phyloP scores from a whole-genome alignment of 2,329 filamentous ascomycete species.

The Neophaeococcomyces aloes region DNA sequence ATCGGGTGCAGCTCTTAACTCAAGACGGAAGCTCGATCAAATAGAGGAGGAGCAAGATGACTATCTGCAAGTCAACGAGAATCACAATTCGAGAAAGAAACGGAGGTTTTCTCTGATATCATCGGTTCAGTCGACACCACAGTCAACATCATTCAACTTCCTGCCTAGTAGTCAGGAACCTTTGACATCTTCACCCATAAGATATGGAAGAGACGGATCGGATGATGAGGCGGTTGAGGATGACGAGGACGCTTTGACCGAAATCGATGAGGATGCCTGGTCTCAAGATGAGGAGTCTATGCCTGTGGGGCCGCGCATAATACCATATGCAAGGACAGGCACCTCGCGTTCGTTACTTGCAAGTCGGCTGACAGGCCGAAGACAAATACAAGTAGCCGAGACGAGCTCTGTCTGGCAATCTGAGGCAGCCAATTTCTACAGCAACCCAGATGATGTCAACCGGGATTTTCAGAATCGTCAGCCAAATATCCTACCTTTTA shows the following conservation, averaged over 20 bases:
- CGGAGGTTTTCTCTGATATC: constrained; percentile 37
- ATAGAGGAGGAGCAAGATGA: not conserved
- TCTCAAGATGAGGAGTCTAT: constrained; percentile 8
- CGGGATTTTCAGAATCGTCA: constrained; percentile 41
- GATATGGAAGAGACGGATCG: not conserved
- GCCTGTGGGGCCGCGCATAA: constrained; percentile 9
- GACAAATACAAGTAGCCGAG: constrained; percentile 8
- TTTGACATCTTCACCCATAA: not conserved
- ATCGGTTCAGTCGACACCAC: constrained; percentile 38
- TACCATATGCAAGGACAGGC: constrained; percentile 12
- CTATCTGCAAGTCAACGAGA: constrained; percentile 25
- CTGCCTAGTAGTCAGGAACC: constrained; percentile 15
- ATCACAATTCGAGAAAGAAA: constrained; percentile 29
- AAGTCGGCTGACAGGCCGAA: constrained; percentile 12
- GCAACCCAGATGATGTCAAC: constrained; percentile 42
- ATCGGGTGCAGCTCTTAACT: constrained; percentile 23
- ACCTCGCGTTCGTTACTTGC: constrained; percentile 13
- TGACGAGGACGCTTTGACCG: not conserved
- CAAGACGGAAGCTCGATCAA: not conserved
- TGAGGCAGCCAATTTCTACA: constrained; percentile 51
- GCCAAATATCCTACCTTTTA: constrained; percentile 50
- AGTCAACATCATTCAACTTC: constrained; percentile 11
- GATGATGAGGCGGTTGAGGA: constrained; percentile 4
- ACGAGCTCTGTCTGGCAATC: constrained; percentile 39
- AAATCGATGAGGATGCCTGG: constrained; percentile 12